Conservation (phyloP, 805 yeast genomes). For the Candida patagonica region DNA sequence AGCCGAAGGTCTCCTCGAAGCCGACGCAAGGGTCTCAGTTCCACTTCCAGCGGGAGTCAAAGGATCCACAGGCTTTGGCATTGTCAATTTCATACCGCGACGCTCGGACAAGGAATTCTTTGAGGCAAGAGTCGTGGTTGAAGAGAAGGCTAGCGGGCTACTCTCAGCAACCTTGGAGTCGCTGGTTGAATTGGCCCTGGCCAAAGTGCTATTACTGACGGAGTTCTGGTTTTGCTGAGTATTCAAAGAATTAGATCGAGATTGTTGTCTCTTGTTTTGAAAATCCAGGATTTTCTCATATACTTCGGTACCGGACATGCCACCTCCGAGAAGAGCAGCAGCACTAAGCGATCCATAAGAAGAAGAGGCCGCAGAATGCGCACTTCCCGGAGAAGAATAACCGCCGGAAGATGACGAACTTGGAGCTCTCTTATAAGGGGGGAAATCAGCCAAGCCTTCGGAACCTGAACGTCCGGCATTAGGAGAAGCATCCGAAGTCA, state of each 20-base stretch:
- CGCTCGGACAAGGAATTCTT: constrained; percentile 28
- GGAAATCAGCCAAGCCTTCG: too few relatives aligned
- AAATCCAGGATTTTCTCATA: constrained; percentile 84
- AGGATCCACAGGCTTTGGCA: background rate
- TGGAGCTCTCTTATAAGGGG: background rate
- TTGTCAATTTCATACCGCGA: constrained; percentile 25
- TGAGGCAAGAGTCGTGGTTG: constrained; percentile 15
- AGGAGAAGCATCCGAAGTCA: too few relatives aligned
- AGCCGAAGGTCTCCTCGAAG: constrained; percentile 11
- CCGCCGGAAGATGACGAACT: background rate
- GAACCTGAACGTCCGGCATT: too few relatives aligned
- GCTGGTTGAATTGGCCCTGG: background rate
- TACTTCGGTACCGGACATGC: constrained; percentile 41
- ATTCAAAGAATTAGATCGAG: constrained; percentile 11
- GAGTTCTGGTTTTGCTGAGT: background rate
- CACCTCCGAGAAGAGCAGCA: constrained; percentile 9
- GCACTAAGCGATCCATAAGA: constrained; percentile 2
- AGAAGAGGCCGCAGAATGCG: background rate
- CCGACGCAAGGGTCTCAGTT: background rate
- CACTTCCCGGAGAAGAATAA: background rate
- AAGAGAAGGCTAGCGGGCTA: constrained; percentile 3
- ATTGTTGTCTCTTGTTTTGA: constrained; percentile 58
- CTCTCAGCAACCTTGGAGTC: constrained; percentile 15
- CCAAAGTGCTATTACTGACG: background rate
- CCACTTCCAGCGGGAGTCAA: background rate